These are phyloP conservation scores for Pelargonium australe DNA, from an alignment of 441 rosid species.

Conservation along the genomic window DNA sequence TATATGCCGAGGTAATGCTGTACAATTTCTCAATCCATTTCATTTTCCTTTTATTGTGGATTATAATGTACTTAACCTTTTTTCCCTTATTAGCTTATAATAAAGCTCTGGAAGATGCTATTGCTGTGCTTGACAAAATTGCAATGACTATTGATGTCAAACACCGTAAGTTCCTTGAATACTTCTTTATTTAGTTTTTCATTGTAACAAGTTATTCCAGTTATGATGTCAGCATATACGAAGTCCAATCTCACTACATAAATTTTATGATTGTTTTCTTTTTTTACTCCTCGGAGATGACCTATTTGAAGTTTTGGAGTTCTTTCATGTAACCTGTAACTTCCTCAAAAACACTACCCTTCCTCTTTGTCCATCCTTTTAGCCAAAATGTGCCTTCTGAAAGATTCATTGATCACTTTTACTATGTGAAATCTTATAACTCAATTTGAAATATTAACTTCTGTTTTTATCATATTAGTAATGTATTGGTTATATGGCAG, in stretches of 20 bases:
- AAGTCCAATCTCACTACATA: background rate
- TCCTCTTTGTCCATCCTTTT: no score
- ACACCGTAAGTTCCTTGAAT: slow-evolving; percentile 55
- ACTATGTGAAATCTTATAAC: background rate
- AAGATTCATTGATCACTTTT: no score
- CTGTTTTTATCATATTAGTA: background rate
- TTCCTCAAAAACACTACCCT: background rate
- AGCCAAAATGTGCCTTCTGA: no score
- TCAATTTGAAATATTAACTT: background rate
- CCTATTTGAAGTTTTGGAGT: background rate
- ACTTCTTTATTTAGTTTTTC: background rate
- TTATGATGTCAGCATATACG: background rate
- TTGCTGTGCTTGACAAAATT: slow-evolving; percentile 81
- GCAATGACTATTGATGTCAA: slow-evolving; percentile 70
- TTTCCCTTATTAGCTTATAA: slow-evolving; percentile 46
- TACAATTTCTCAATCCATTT: slow-evolving; percentile 8
- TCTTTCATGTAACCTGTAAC: background rate
- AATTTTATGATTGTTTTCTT: background rate
- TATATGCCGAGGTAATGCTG: slow-evolving; percentile 64
- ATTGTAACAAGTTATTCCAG: background rate
- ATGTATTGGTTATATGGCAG: slow-evolving; percentile 32
- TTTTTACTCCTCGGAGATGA: background rate
- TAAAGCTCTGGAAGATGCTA: slow-evolving; percentile 88
- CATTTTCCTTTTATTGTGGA: slow-evolving; percentile 8
- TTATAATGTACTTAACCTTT: background rate